Evolutionary conservation across 345 rosid genomes (phyloP), one percentile per base, ranked within the genome.

Genomic region (Dipteronia sinensis): DNA sequence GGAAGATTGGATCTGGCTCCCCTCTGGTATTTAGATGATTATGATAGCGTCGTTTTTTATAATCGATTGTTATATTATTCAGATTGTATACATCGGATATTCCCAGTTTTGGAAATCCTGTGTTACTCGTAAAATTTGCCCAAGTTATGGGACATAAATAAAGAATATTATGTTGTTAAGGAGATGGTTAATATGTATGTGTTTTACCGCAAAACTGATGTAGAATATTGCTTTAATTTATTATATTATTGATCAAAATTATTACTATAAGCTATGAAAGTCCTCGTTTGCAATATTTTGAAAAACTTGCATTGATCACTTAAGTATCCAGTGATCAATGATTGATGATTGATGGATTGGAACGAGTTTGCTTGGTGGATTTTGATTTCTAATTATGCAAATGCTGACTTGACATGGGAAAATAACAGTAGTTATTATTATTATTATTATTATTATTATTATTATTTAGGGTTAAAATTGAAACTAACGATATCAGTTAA

Each of bases 1-100:
- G 98, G 98, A 90, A 84, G 73, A 76, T 84, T 55, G 93, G 87
- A 10, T 85, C 90, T 11, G 81, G 81, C 77, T 40, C 76, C 34
- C 1, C 63, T 12, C 67, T 3, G 67, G 63, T 20, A 66, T 7
- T 75, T 81, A 76, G 86, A 17, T 27, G 56, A 6, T 53, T 9
- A 15, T 10, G 51, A 13, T 64, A 15, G 20, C 2, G 1, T 47
- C 16, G 10, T 62, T 7, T 31, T 63, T 10, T 3, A n/a, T 27
- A 31, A 31, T 31, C 6, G 11, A 61, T 59, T 69, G 10, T 40
- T 71, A 29, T 22, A 62, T 44, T 34, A 73, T 74, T 64, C 22
- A 40, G 34, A 73, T 40, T 23, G 4, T 63, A 16, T 40, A 74
- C 12, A 47, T 47, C 6, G 13, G 27, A 13, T 25, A 29, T 76